phyloP scores from a whole-genome alignment of 805 yeast genomes.

The Saccharomycopsis fibuligera region DNA sequence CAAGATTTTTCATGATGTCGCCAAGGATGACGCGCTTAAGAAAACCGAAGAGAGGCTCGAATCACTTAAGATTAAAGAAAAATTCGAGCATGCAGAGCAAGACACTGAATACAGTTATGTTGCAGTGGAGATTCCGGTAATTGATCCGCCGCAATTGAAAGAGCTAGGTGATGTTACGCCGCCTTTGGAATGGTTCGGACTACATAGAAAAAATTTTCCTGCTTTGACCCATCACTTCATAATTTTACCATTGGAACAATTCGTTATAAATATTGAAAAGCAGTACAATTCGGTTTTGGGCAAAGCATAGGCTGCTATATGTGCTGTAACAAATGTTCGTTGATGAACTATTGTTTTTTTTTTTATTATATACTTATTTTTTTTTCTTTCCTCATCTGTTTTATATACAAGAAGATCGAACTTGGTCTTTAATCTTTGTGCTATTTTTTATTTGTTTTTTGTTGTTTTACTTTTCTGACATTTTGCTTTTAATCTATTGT shows the following conservation, averaged over 20 bases:
- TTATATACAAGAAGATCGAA: too few relatives aligned
- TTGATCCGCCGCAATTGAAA: conserved; percentile 82
- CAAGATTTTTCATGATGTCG: conserved; percentile 23
- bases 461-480: too few relatives aligned
- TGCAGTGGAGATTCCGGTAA: conserved; percentile 68
- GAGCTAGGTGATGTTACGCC: conserved; percentile 97
- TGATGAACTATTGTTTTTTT: neutral
- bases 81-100: conserved; percentile 21
- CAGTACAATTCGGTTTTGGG: conserved; percentile 40
- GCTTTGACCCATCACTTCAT: conserved; percentile 76
- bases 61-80: conserved; percentile 21
- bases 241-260: conserved; percentile 64
- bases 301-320: conserved; percentile 25
- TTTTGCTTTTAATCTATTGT: too few relatives aligned
- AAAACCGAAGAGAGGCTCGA: conserved; percentile 43
- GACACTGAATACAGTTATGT: conserved; percentile 42
- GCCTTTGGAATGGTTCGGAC: conserved; percentile 96
- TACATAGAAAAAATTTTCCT: conserved; percentile 82
- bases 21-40: conserved; percentile 22
- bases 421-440: too few relatives aligned
- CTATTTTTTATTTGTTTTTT: too few relatives aligned
- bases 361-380: neutral
- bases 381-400: too few relatives aligned
- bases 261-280: conserved; percentile 59
- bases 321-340: too few relatives aligned